Conservation (phyloP, 164 flowering plant species). For the Annona cherimola region DNA sequence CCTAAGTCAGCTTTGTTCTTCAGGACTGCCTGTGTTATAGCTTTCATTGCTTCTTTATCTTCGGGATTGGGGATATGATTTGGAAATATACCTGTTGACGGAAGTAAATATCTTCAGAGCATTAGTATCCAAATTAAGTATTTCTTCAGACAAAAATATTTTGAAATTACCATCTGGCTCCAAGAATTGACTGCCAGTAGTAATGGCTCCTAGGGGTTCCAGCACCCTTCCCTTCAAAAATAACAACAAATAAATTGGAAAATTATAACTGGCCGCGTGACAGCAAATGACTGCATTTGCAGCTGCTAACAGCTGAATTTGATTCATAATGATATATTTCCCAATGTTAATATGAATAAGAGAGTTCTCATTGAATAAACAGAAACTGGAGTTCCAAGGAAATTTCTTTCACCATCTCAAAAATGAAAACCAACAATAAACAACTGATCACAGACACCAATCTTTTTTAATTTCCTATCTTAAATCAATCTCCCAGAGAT, state of each 20-base stretch:
- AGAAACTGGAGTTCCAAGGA: no score
- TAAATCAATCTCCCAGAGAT: no score
- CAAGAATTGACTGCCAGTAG: constrained; percentile 91
- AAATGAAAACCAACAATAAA: no score
- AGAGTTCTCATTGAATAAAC: no score
- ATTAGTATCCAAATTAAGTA: not conserved
- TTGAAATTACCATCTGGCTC: constrained; percentile 82
- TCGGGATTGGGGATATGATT: constrained; percentile 99
- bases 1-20: constrained; percentile 90
- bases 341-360: not conserved
- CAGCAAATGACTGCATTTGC: not conserved
- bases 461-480: no score
- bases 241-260: not conserved
- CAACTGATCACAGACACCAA: no score
- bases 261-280: not conserved
- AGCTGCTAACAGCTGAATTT: not conserved
- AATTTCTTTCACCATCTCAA: no score
- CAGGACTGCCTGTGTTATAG: constrained; percentile 87
- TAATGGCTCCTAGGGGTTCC: constrained; percentile 88
- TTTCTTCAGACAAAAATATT: not conserved
- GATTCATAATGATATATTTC: not conserved
- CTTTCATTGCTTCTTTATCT: constrained; percentile 92
- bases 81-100: constrained; percentile 70
- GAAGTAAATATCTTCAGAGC: not conserved
- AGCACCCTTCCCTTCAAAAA: constrained; percentile 76